Conservation (phyloP, 2,329 filamentous ascomycete genomes). For the Epichloe gansuensis region DNA sequence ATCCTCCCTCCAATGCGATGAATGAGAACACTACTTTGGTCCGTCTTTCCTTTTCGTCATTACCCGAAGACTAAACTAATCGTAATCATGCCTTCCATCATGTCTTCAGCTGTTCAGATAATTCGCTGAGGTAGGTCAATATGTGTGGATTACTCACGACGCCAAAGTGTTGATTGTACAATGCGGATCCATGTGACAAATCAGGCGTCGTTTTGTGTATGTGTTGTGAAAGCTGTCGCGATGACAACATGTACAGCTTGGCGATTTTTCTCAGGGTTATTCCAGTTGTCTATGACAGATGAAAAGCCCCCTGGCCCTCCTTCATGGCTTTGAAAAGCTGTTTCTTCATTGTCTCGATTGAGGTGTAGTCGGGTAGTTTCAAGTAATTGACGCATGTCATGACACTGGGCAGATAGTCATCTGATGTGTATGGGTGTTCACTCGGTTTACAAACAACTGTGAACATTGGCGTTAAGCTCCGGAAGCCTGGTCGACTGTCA, state of each 20-base stretch:
- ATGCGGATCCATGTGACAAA: constrained; percentile 1
- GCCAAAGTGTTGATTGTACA: background rate
- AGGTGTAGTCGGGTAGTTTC: constrained; percentile 90
- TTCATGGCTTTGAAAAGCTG: constrained; percentile 76
- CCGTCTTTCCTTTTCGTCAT: constrained; percentile 15
- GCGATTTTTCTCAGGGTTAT: background rate
- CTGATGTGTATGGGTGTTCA: constrained; percentile 81
- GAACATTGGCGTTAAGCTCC: constrained; percentile 93
- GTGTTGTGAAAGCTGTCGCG: background rate
- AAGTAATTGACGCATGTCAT: constrained; percentile 99
- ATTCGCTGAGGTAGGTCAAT: constrained; percentile 7
- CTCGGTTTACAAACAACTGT: constrained; percentile 99
- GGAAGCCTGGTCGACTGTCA: constrained; percentile 59
- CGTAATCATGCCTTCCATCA: constrained; percentile 8
- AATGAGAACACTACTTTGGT: constrained; percentile 4
- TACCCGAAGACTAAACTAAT: background rate
- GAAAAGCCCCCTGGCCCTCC: constrained; percentile 96
- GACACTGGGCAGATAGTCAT: constrained; percentile 97
- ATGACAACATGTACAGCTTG: background rate
- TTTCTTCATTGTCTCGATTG: constrained; percentile 59
- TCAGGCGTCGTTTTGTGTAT: background rate
- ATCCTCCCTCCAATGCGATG: background rate
- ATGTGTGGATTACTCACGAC: constrained; percentile 2
- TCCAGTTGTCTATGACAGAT: constrained; percentile 52
- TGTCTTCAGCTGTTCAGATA: constrained; percentile 14